phyloP scores from a whole-genome alignment of 345 rosid species.

The Mangifera indica region DNA sequence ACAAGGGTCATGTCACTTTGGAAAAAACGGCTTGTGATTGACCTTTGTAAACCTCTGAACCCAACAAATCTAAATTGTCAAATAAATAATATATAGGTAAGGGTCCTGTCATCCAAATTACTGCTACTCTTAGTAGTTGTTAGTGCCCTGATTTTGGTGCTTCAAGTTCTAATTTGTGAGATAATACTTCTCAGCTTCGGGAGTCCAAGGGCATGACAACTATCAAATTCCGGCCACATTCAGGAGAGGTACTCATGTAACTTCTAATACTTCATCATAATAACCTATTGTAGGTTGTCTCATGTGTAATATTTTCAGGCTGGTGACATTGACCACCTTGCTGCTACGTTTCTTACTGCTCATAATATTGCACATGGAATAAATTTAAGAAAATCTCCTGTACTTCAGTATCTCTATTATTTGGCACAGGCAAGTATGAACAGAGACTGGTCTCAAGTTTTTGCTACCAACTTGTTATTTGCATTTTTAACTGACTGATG shows the following conservation, averaged over 20 bases:
- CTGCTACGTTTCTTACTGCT: conserved; percentile 92
- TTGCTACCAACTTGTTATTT: background rate
- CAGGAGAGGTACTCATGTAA: conserved; percentile 74
- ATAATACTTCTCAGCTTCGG: conserved; percentile 67
- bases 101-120: background rate
- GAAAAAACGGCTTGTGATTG: background rate
- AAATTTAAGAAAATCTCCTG: conserved; percentile 98
- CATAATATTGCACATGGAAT: conserved; percentile 98
- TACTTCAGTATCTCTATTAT: conserved; percentile 96
- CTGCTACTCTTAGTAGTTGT: background rate
- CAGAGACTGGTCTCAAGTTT: background rate
- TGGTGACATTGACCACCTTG: conserved; percentile 98
- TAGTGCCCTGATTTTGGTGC: conserved; percentile 1
- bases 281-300: conserved; percentile 11
- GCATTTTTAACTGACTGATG: conserved; percentile 24
- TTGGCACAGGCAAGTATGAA: conserved; percentile 73
- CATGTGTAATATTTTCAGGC: conserved; percentile 56
- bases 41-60: background rate
- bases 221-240: conserved; percentile 90
- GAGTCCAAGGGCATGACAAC: conserved; percentile 99
- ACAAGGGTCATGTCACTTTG: background rate
- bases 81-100: conserved; percentile 7
- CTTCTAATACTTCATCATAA: background rate
- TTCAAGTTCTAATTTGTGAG: conserved; percentile 19
- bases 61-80: background rate